A percentile compares a stretch with the other conserved stretches of the same genome.
phyloP scores from a whole-genome alignment of 176 grass and related monocot genomes.

The Themeda triandra region DNA sequence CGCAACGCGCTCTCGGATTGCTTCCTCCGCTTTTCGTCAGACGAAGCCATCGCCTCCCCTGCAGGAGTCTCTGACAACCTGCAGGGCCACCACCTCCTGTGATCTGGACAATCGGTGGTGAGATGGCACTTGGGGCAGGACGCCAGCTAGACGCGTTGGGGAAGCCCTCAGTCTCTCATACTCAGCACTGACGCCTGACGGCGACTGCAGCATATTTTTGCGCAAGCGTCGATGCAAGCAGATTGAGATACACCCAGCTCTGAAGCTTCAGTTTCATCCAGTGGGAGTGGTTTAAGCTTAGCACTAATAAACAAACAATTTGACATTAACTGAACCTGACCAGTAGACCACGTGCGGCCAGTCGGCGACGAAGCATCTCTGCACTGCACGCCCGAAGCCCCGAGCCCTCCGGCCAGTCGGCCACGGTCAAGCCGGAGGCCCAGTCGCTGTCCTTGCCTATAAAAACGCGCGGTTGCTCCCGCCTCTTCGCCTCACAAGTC shows the following conservation, averaged over 20 bases:
- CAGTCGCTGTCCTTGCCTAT: not conserved
- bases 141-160: too few relatives aligned
- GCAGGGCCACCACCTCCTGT: too few relatives aligned
- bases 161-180: too few relatives aligned
- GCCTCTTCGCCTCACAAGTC: not conserved
- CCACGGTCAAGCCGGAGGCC: not conserved
- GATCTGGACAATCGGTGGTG: too few relatives aligned
- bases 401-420: too few relatives aligned
- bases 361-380: slow-evolving; percentile 5
- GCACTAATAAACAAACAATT: not conserved
- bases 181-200: not conserved
- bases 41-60: too few relatives aligned
- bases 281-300: not conserved
- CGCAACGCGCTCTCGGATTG: too few relatives aligned
- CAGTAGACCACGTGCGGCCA: not conserved
- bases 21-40: too few relatives aligned
- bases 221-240: not conserved
- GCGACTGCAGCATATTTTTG: not conserved
- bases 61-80: too few relatives aligned
- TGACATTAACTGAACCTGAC: not conserved
- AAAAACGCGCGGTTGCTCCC: not conserved
- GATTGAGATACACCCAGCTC: not conserved
- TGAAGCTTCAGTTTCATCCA: not conserved
- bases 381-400: not conserved
- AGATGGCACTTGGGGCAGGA: too few relatives aligned